Conservation (phyloP, 2,329 filamentous ascomycete species). For the Diaporthe eres region DNA sequence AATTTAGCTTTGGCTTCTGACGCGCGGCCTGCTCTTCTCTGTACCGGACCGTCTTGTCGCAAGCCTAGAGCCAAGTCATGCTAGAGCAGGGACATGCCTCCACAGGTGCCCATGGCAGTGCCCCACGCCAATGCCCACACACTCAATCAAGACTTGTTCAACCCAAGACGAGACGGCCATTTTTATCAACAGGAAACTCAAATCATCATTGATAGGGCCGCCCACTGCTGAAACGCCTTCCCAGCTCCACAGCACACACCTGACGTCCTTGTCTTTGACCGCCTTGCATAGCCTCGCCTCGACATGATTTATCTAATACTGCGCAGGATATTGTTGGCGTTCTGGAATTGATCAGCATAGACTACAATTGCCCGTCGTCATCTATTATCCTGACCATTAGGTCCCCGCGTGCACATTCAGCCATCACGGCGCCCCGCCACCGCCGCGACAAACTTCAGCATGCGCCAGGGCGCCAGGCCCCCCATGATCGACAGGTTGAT, state of each 20-base stretch:
- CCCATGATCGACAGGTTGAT: not conserved
- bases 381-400: not conserved
- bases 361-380: not conserved
- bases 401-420: not conserved
- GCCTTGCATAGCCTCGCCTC: not conserved
- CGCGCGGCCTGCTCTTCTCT: conserved; percentile 29
- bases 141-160: conserved; percentile 1
- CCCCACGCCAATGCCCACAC: not conserved
- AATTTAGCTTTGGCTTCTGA: conserved; percentile 29
- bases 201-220: conserved; percentile 4
- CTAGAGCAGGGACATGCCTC: conserved; percentile 15
- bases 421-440: not conserved
- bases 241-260: not conserved
- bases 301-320: not conserved
- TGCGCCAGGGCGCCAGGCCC: not conserved
- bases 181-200: conserved; percentile 20
- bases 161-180: conserved; percentile 12
- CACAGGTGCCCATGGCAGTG: not conserved
- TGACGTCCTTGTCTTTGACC: not conserved
- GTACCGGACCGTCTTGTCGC: conserved; percentile 1
- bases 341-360: not conserved
- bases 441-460: not conserved
- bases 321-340: not conserved
- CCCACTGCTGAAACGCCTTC: conserved; percentile 2
- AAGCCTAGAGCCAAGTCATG: conserved; percentile 16